Base-by-base conservation (phyloP, 768 basidiomycete genomes). In the Melanogaster broomeanus region DNA sequence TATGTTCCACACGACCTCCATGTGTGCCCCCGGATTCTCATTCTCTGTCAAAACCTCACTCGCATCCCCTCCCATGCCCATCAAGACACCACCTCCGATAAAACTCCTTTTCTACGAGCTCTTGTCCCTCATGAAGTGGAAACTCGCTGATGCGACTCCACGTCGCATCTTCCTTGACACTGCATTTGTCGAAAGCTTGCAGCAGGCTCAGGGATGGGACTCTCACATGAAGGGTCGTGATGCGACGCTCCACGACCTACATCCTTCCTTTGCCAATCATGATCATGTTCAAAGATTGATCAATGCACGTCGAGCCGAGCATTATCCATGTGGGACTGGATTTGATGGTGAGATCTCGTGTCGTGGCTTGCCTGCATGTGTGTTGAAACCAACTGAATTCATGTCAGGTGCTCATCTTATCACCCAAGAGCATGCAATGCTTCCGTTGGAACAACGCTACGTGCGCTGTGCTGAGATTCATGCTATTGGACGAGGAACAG, bases 41-140 rank as follows among this genome's bases (percentile, higher is more conserved):
- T 62, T 3, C 16, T 62, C 2, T 62, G 53, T 42, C 30, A 18
- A 2, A 49, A 45, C 31, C 57, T 18, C 58, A 40, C 50, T 46
- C 38, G 31, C 58, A 42, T 16, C 19, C 33, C 12, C 49, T 2
- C 39, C 40, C 12, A n/a, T n/a, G 10, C 37, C 37, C 11, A 7
- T 21, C 16, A 38, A 38, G 18, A 38, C 39, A 9, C 52, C 52
- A 41, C 37, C 39, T 10, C 43, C 43, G 0, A 18, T 33, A 6
- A 45, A 53, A 0, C 34, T 19, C 9, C 48, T 18, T n/a, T 38
- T 38, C n/a, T 10, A 18, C 3, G 21, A 38, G 18, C 18, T 38
- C 10, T n/a, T 38, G n/a, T 38, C 37, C n/a, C n/a, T 18, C n/a
- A 16, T 38, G 4, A 10, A 21, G 10, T 38, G 37, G 37, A n/a